Conservation (phyloP, 208 protist genomes). For the Angomonas ambiguus region DNA sequence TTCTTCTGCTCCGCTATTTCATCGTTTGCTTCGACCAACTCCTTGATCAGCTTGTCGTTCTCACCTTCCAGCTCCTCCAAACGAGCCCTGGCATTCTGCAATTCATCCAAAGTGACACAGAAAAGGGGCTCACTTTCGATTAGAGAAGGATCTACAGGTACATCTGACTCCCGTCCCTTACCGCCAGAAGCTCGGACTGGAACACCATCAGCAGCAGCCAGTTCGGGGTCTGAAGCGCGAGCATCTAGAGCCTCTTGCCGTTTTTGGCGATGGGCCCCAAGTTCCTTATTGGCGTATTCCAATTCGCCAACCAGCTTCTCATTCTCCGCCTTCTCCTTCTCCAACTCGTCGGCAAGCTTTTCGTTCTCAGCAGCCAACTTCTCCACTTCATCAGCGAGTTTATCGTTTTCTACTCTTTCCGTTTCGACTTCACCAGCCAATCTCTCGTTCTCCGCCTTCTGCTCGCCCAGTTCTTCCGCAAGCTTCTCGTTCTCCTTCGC, state of each 20-base stretch:
- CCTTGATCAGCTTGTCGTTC: background rate
- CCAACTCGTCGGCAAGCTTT: slow-evolving; percentile 1
- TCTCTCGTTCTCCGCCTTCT: slow-evolving; percentile 9
- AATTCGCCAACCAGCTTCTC: slow-evolving; percentile 7
- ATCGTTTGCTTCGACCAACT: background rate
- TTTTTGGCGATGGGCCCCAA: background rate
- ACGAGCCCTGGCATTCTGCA: background rate
- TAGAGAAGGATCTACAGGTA: background rate
- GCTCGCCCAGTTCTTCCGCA: slow-evolving; percentile 3
- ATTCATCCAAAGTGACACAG: slow-evolving; percentile 2
- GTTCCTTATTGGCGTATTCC: background rate
- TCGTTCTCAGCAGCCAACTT: background rate
- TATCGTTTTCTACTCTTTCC: background rate
- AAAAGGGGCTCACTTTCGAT: background rate
- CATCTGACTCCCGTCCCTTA: background rate
- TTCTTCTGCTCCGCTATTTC: background rate
- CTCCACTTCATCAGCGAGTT: slow-evolving; percentile 4
- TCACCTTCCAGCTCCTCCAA: background rate
- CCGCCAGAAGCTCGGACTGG: background rate
- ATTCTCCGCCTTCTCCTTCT: slow-evolving; percentile 5
- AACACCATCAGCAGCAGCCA: background rate
- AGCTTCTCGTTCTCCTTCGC: background rate
- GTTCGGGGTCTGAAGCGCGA: background rate
- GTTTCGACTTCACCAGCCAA: background rate
- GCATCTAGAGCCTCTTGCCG: background rate